Conservation (phyloP, 1,284 basidiomycete genomes). For the Ceratobasidium sp. region DNA sequence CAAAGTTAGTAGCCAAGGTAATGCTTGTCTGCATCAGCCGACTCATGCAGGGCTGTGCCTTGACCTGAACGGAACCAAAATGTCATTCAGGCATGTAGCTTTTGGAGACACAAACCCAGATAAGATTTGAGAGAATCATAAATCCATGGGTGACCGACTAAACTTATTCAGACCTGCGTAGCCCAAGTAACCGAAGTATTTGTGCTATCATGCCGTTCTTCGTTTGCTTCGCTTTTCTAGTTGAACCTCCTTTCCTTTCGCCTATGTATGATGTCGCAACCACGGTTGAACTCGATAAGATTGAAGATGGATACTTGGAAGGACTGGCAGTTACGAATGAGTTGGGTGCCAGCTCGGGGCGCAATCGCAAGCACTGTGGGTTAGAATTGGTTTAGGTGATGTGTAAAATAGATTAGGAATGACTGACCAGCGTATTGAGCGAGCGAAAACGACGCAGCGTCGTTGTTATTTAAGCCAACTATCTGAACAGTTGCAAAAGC, state of each 20-base stretch:
- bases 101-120: neutral
- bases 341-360: conserved; percentile 48
- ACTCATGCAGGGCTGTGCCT: neutral
- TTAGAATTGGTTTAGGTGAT: neutral
- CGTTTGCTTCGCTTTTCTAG: neutral
- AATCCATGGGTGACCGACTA: neutral
- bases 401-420: neutral
- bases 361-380: conserved; percentile 56
- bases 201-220: neutral
- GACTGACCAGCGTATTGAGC: conserved; percentile 57
- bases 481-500: conserved; percentile 54
- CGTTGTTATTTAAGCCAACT: conserved; percentile 61
- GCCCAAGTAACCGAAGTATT: conserved; percentile 18
- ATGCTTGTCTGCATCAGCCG: neutral
- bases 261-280: conserved; percentile 11
- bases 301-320: conserved; percentile 22
- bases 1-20: too few species aligned
- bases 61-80: neutral
- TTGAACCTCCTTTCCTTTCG: neutral
- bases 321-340: conserved; percentile 2
- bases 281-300: conserved; percentile 18
- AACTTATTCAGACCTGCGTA: conserved; percentile 4
- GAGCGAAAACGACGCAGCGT: conserved; percentile 60
- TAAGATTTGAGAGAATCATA: neutral
- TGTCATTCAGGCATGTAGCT: neutral